Base-by-base conservation (phyloP, 768 basidiomycete species). In the Amanita phalloides region DNA sequence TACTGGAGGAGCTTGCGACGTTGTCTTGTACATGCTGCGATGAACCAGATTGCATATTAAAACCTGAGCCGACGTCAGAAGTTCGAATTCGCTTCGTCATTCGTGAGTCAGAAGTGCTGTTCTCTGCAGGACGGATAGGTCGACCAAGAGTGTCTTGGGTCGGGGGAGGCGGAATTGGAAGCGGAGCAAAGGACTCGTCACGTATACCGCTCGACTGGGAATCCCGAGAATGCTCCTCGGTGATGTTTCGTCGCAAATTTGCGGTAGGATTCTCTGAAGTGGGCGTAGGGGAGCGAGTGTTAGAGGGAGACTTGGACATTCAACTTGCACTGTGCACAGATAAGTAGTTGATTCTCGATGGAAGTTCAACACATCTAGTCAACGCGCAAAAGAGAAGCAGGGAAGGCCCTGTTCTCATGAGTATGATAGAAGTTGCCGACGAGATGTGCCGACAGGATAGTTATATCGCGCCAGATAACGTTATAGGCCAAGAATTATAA, bases 81-180 rank as follows among this genome's bases (percentile, higher is more conserved):
- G 62, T 65, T 42, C 70, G 71, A 20, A 71, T 57, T 42, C 70
- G 75, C 64, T 74, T 76, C 1, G 72, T 65, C 70, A 72, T 75
- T 28, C 62, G 70, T 61, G 62, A 62, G 49, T 69, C 67, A 49
- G 59, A 53, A 21, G 6, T 6, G 4, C 68, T 58, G 51, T 46
- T 56, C 54, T 68, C 68, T 21, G 59, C 57, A 28, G 58, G 60
- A 48, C 60, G 66, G 49, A 55, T 52, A 38, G 57, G 60, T 43
- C 60, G 57, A 54, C 55, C 60, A 48, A 49, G 41, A 7, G 45
- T 6, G n/a, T 21, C 36, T 8, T 23, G 36, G 5, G 36, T n/a
- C 20, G 20, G 7, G 23, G 20, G 21, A 23, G 35, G 32, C 36
- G 13, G 47, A 25, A 48, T 39, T 10, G 48, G 20, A 23, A 21